Evolutionary conservation across 2,329 filamentous ascomycete genomes (phyloP).

Genomic region (Tolypocladium amazonense): DNA sequence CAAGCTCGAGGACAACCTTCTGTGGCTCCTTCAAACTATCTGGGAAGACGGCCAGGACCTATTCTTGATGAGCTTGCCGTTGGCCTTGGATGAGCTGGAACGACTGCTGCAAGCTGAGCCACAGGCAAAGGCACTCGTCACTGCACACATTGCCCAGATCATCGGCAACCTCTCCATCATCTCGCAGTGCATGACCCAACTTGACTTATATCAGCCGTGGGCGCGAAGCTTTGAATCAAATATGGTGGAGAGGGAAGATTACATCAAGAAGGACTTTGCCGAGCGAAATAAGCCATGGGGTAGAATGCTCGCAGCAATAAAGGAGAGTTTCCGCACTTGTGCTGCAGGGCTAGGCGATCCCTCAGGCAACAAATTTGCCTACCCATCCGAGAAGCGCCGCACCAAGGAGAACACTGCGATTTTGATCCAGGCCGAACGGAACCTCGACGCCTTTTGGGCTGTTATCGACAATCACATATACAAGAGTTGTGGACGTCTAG

Average conservation of each 20-base stretch:
- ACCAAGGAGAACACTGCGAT: conserved; percentile 28
- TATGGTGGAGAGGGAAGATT: conserved; percentile 10
- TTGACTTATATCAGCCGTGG: conserved; percentile 39
- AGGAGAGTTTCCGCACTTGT: neutral
- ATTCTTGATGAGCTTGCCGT: conserved; percentile 20
- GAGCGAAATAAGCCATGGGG: conserved; percentile 5
- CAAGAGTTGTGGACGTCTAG: neutral
- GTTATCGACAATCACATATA: neutral
- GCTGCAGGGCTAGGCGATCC: conserved; percentile 18
- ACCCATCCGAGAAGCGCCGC: conserved; percentile 31
- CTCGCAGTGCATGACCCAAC: conserved; percentile 29
- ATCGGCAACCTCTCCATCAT: conserved; percentile 36
- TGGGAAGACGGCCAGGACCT: conserved; percentile 23
- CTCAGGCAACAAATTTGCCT: conserved; percentile 27
- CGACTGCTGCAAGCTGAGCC: conserved; percentile 28
- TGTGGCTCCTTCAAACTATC: conserved; percentile 25
- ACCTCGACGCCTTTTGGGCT: conserved; percentile 3
- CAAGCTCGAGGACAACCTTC: conserved; percentile 14
- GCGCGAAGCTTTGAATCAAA: conserved; percentile 25
- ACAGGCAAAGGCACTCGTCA: conserved; percentile 23
- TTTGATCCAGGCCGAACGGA: neutral
- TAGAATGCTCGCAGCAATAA: conserved; percentile 7
- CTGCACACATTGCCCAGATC: conserved; percentile 19
- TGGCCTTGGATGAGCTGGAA: conserved; percentile 36
- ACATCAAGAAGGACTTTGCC: conserved; percentile 16